phyloP scores from a whole-genome alignment of 164 flowering plant genomes.

The Vitis riparia region DNA sequence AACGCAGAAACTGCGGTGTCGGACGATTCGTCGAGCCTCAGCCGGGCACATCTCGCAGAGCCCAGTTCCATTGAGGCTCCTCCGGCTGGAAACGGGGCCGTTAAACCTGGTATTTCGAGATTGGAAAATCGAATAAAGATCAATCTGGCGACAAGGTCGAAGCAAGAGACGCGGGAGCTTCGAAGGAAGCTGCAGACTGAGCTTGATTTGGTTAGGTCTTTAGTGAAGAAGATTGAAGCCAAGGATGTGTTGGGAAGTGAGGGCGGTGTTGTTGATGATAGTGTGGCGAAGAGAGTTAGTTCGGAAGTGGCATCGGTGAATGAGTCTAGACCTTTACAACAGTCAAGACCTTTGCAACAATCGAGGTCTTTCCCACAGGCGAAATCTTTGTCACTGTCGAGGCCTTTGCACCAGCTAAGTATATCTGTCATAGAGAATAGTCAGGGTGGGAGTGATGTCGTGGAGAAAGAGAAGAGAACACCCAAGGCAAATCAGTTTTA shows the following conservation, averaged over 20 bases:
- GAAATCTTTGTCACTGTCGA: slow-evolving; percentile 1
- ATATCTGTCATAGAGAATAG: slow-evolving; percentile 55
- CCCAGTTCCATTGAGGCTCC: slow-evolving; percentile 13
- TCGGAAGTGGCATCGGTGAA: slow-evolving; percentile 47
- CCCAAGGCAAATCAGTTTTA: slow-evolving; percentile 84
- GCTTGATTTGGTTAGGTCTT: slow-evolving; percentile 59
- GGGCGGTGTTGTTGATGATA: slow-evolving; percentile 28
- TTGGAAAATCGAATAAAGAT: slow-evolving; percentile 44
- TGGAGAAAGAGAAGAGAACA: slow-evolving; percentile 85
- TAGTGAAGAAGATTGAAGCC: slow-evolving; percentile 68
- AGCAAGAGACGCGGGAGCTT: slow-evolving; percentile 61
- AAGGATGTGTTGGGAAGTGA: slow-evolving; percentile 39
- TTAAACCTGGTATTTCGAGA: slow-evolving; percentile 17
- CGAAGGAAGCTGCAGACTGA: slow-evolving; percentile 62
- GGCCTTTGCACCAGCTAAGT: slow-evolving; percentile 55
- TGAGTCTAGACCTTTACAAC: slow-evolving; percentile 41
- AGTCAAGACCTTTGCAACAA: slow-evolving; percentile 24
- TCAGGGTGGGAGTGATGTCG: slow-evolving; percentile 37
- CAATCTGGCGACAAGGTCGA: slow-evolving; percentile 43
- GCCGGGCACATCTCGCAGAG: slow-evolving; percentile 19
- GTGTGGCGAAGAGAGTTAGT: slow-evolving; percentile 33
- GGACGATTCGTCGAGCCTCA: slow-evolving; percentile 51
- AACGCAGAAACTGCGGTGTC: slow-evolving; percentile 9
- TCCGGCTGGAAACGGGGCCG: slow-evolving; percentile 23
- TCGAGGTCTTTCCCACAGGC: slow-evolving; percentile 44